A percentile compares a stretch with the other conserved stretches of the same genome.
These are phyloP conservation scores for Inga laurina DNA, from an alignment of 306 rosid species.

Conservation along the genomic window DNA sequence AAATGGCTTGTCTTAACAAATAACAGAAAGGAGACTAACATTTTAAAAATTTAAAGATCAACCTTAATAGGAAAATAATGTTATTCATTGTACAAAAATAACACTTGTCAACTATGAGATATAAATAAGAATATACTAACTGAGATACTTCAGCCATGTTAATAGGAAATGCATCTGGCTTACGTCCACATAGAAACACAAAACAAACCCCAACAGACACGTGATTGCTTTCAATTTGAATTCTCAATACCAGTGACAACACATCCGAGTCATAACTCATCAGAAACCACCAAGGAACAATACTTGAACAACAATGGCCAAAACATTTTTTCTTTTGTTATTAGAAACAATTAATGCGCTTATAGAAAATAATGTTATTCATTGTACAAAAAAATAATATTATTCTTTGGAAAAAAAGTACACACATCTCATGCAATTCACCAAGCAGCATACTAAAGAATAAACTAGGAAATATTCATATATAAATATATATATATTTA, in stretches of 20 bases:
- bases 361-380: background rate
- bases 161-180: background rate
- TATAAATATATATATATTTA: background rate
- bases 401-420: background rate
- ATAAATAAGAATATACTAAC: background rate
- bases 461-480: background rate
- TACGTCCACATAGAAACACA: background rate
- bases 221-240: background rate
- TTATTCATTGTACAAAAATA: background rate
- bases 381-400: background rate
- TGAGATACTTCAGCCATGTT: background rate
- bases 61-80: background rate
- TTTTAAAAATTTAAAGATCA: background rate
- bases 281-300: background rate
- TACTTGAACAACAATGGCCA: slow-evolving; percentile 3
- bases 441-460: background rate
- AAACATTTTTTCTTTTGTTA: background rate
- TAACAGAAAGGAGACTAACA: background rate
- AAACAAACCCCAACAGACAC: background rate
- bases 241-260: background rate
- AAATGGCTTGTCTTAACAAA: background rate
- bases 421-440: slow-evolving; percentile 1
- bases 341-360: background rate
- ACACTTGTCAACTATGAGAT: background rate
- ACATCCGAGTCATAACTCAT: background rate